A percentile compares a stretch with the other conserved stretches of the same genome.
Evolutionary conservation across 2,329 filamentous ascomycete species (phyloP).

Genomic region (Fusarium sp.): DNA sequence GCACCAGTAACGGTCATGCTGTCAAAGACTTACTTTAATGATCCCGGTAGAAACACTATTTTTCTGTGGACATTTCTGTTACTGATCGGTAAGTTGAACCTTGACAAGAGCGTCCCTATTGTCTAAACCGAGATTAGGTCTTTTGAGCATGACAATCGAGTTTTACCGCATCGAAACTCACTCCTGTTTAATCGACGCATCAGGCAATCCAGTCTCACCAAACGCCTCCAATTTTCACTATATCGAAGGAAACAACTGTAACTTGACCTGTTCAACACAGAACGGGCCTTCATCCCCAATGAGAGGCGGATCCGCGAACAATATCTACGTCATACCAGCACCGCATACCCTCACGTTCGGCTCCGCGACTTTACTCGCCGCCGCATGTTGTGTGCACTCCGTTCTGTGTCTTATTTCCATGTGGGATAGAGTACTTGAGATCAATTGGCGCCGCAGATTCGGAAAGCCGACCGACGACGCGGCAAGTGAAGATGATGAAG

Average conservation of each 20-base stretch:
- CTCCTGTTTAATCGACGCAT: slow-evolving; percentile 53
- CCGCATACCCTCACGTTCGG: slow-evolving; percentile 66
- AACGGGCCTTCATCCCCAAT: slow-evolving; percentile 64
- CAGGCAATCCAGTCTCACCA: slow-evolving; percentile 48
- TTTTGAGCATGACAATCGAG: slow-evolving; percentile 70
- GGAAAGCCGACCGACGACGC: slow-evolving; percentile 5
- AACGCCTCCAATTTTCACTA: slow-evolving; percentile 56
- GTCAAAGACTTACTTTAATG: slow-evolving; percentile 71
- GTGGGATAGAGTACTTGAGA: slow-evolving; percentile 70
- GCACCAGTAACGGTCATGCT: slow-evolving; percentile 69
- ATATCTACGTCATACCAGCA: slow-evolving; percentile 70
- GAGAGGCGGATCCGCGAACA: slow-evolving; percentile 62
- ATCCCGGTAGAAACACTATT: slow-evolving; percentile 70
- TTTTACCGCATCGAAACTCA: slow-evolving; percentile 65
- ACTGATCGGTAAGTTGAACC: slow-evolving; percentile 59
- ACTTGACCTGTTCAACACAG: slow-evolving; percentile 55
- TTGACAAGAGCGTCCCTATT: too few relatives aligned
- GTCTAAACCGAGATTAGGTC: slow-evolving; percentile 48
- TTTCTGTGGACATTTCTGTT: slow-evolving; percentile 72
- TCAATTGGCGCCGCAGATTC: slow-evolving; percentile 64
- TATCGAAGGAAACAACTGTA: slow-evolving; percentile 52
- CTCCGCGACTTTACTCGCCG: slow-evolving; percentile 67
- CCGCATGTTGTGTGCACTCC: slow-evolving; percentile 72
- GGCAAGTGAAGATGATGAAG: slow-evolving; percentile 51
- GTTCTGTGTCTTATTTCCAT: slow-evolving; percentile 69